Conservation (phyloP, 2,329 filamentous ascomycete species). For the Aspergillus oerlinghausenensis region DNA sequence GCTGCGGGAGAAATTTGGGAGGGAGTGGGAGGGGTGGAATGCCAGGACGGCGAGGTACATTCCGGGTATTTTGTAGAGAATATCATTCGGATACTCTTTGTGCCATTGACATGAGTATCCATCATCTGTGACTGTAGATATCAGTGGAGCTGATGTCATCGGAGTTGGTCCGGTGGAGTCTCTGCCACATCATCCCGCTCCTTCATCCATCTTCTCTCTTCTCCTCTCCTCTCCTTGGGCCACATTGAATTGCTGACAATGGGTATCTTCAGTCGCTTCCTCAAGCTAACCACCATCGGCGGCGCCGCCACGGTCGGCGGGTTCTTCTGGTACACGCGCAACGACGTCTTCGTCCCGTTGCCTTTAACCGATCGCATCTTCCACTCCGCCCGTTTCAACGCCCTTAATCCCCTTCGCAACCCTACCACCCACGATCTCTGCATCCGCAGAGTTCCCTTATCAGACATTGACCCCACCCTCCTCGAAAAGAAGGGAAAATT, state of each 20-base stretch:
- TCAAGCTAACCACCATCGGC: constrained; percentile 44
- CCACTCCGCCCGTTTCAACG: constrained; percentile 52
- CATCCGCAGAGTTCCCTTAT: constrained; percentile 58
- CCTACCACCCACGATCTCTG: constrained; percentile 61
- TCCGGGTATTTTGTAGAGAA: constrained; percentile 31
- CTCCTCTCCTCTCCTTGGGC: not conserved
- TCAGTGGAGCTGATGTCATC: not conserved
- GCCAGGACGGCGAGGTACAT: constrained; percentile 46
- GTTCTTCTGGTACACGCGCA: constrained; percentile 52
- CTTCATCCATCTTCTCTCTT: not conserved
- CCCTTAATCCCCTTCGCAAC: constrained; percentile 60
- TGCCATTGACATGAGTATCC: not conserved
- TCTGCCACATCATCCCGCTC: not conserved
- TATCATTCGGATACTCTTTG: not conserved
- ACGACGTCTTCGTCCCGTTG: constrained; percentile 55
- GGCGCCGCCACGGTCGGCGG: constrained; percentile 48
- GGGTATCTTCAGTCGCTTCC: constrained; percentile 48
- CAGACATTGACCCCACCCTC: constrained; percentile 61
- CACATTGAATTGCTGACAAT: constrained; percentile 20
- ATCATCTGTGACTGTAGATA: not conserved
- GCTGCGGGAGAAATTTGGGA: constrained; percentile 45
- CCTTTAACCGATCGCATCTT: constrained; percentile 59
- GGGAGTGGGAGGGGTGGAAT: constrained; percentile 49
- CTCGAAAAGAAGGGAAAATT: constrained; percentile 58
- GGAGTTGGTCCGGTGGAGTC: constrained; percentile 9